A percentile compares a stretch with the other conserved stretches of the same genome.
These are phyloP conservation scores for Anisodus acutangulus DNA, from an alignment of 257 asterid genomes.

Conservation along the genomic window DNA sequence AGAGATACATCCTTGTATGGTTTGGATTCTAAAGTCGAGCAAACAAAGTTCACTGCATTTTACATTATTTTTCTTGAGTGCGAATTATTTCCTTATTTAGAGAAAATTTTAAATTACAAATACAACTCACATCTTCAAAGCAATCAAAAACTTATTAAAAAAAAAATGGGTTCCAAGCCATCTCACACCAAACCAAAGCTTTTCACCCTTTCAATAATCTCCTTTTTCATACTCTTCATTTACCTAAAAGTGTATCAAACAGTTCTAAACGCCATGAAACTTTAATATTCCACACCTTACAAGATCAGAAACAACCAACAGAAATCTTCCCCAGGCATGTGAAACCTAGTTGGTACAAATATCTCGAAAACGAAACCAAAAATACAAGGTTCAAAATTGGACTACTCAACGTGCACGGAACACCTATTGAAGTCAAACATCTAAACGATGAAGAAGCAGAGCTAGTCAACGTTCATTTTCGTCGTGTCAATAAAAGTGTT, in stretches of 20 bases:
- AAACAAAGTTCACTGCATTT: conserved; percentile 23
- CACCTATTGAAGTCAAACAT: background rate
- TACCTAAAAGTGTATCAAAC: conserved; percentile 31
- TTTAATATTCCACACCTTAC: background rate
- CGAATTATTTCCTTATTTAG: background rate
- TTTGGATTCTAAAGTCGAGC: background rate
- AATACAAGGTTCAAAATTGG: conserved; percentile 45
- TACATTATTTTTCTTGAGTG: background rate
- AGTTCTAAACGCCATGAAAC: conserved; percentile 32
- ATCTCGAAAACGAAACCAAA: conserved; percentile 28
- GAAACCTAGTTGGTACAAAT: conserved; percentile 47
- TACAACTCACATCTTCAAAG: background rate
- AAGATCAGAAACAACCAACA: conserved; percentile 26
- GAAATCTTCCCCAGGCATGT: conserved; percentile 23
- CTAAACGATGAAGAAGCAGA: conserved; percentile 26
- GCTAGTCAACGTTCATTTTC: conserved; percentile 29
- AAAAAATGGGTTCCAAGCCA: conserved; percentile 30
- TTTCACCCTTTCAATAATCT: conserved; percentile 34
- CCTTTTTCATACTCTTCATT: conserved; percentile 38
- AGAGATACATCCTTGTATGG: background rate
- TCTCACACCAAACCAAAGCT: conserved; percentile 32
- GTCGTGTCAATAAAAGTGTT: conserved; percentile 25
- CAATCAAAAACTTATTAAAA: background rate
- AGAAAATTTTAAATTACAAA: background rate
- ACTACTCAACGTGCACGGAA: conserved; percentile 32